These are phyloP conservation scores for Auriscalpium vulgare DNA, from an alignment of 768 basidiomycete species.

Conservation along the genomic window DNA sequence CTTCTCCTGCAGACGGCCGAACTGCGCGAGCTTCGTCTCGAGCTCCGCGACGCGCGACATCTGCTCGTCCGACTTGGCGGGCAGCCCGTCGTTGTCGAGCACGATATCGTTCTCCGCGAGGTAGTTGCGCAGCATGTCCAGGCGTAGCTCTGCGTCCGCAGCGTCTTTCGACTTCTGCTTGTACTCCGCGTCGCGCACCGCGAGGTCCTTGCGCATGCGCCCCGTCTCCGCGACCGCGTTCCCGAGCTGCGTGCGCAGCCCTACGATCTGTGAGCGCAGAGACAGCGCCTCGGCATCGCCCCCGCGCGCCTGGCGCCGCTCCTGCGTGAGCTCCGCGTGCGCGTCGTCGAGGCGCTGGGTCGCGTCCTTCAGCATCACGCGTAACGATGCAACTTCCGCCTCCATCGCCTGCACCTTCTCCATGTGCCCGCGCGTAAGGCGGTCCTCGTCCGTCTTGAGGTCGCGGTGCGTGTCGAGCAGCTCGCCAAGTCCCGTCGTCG, in stretches of 20 bases:
- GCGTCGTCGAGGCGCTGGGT: slow-evolving; percentile 63
- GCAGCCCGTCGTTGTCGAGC: slow-evolving; percentile 64
- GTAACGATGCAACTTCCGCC: slow-evolving; percentile 64
- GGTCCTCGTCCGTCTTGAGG: slow-evolving; percentile 77
- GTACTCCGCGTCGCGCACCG: slow-evolving; percentile 56
- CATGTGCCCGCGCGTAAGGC: slow-evolving; percentile 61
- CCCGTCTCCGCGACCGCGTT: slow-evolving; percentile 61
- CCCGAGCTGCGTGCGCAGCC: slow-evolving; percentile 66
- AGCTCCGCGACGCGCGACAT: slow-evolving; percentile 57
- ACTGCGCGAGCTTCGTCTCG: slow-evolving; percentile 70
- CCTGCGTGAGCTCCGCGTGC: slow-evolving; percentile 56
- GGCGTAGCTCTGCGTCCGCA: slow-evolving; percentile 62
- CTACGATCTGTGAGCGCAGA: slow-evolving; percentile 66
- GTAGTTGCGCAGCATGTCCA: slow-evolving; percentile 76
- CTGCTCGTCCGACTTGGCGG: slow-evolving; percentile 32
- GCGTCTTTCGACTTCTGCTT: slow-evolving; percentile 56
- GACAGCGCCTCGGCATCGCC: slow-evolving; percentile 55
- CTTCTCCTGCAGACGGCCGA: slow-evolving; percentile 61
- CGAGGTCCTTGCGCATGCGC: slow-evolving; percentile 60
- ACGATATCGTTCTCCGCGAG: slow-evolving; percentile 83
- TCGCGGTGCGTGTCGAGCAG: slow-evolving; percentile 84
- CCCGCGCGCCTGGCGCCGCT: slow-evolving; percentile 56
- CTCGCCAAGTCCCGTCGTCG: slow-evolving; percentile 80
- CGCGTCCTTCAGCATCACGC: slow-evolving; percentile 74
- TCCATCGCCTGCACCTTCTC: slow-evolving; percentile 82